These are phyloP conservation scores for Hippophae tibetana DNA, from an alignment of 306 rosid genomes.

Conservation along the genomic window DNA sequence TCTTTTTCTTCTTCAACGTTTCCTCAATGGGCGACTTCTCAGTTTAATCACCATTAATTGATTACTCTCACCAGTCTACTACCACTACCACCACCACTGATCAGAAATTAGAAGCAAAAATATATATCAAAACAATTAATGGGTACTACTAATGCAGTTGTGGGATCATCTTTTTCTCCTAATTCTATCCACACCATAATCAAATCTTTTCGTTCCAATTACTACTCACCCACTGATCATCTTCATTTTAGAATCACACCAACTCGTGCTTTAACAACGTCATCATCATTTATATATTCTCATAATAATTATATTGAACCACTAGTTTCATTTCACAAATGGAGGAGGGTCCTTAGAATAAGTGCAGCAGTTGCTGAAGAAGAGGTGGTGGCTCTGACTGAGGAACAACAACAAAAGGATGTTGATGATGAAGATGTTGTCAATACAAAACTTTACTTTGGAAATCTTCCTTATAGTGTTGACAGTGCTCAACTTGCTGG, in stretches of 20 bases:
- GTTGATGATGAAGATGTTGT: conserved; percentile 22
- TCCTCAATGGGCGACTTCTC: conserved; percentile 1
- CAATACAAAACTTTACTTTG: conserved; percentile 83
- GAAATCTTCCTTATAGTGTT: conserved; percentile 87
- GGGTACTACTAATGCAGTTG: conserved; percentile 60
- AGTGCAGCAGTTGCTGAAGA: conserved; percentile 55
- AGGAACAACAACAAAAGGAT: conserved; percentile 10
- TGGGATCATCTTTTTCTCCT: conserved; percentile 50
- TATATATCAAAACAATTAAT: conserved; percentile 22
- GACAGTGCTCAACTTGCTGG: conserved; percentile 95
- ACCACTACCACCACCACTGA: background rate
- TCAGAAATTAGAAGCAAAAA: background rate
- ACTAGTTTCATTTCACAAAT: conserved; percentile 24
- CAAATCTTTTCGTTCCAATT: conserved; percentile 39
- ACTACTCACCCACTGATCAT: conserved; percentile 19
- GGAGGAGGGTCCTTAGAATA: conserved; percentile 37
- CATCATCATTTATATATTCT: conserved; percentile 16
- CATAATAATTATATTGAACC: conserved; percentile 25
- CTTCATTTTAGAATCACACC: conserved; percentile 29
- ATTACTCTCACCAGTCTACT: conserved; percentile 1
- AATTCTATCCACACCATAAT: conserved; percentile 38
- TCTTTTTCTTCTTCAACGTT: background rate
- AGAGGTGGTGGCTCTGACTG: conserved; percentile 32
- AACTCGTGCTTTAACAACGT: conserved; percentile 18
- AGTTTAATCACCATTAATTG: conserved; percentile 7